A percentile compares a stretch with the other conserved stretches of the same genome.
phyloP scores from a whole-genome alignment of 495 filamentous ascomycete species.

The Cladorrhinum samala region DNA sequence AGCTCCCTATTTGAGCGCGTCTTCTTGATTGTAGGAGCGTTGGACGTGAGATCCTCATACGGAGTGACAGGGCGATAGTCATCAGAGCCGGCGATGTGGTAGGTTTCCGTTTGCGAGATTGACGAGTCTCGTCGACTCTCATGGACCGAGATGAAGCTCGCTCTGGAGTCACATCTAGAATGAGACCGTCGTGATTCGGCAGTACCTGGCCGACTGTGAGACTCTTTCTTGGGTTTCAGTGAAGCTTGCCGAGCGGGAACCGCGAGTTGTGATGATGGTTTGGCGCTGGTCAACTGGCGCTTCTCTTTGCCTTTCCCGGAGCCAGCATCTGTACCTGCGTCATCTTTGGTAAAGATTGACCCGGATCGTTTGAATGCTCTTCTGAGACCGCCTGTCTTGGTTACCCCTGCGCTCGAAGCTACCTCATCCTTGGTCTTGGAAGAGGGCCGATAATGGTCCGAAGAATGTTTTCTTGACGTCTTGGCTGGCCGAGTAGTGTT shows the following conservation, averaged over 20 bases:
- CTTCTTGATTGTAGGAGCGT: slow-evolving; percentile 2
- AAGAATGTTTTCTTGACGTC: slow-evolving; percentile 17
- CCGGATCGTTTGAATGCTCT: slow-evolving; percentile 25
- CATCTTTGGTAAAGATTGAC: slow-evolving; percentile 24
- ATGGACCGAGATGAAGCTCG: slow-evolving; percentile 47
- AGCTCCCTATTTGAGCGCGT: slow-evolving; percentile 8
- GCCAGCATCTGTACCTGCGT: slow-evolving; percentile 23
- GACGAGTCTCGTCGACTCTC: slow-evolving; percentile 52
- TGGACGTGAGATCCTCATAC: background rate
- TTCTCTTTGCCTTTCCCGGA: slow-evolving; percentile 16
- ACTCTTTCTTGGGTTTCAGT: slow-evolving; percentile 20
- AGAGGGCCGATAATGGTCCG: slow-evolving; percentile 20
- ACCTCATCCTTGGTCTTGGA: slow-evolving; percentile 15
- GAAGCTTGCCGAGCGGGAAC: slow-evolving; percentile 20
- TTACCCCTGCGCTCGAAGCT: slow-evolving; percentile 13
- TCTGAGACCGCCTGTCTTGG: slow-evolving; percentile 30
- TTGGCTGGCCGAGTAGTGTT: slow-evolving; percentile 17
- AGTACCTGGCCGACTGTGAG: slow-evolving; percentile 19
- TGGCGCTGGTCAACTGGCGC: background rate
- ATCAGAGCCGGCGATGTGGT: slow-evolving; percentile 44
- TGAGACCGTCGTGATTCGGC: slow-evolving; percentile 3
- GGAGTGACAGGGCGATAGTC: slow-evolving; percentile 20
- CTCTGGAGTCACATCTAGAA: slow-evolving; percentile 29
- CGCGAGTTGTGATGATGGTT: slow-evolving; percentile 4
- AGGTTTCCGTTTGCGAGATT: slow-evolving; percentile 54